A percentile compares a stretch with the other conserved stretches of the same genome.
phyloP scores from a whole-genome alignment of 2,329 filamentous ascomycete species.

The Pseudogymnoascus sp. region DNA sequence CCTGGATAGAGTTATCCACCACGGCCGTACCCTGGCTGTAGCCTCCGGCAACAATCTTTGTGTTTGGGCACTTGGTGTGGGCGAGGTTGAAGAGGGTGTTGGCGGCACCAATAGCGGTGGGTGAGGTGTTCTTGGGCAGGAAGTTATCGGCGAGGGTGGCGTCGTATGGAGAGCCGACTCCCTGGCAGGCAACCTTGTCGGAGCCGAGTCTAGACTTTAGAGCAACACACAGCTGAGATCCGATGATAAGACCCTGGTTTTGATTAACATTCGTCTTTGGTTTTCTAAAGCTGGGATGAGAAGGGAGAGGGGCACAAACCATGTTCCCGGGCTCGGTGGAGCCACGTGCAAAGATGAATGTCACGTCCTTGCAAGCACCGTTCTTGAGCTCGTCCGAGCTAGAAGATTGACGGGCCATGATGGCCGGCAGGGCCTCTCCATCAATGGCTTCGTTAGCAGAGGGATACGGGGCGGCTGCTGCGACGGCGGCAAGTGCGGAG shows the following conservation, averaged over 20 bases:
- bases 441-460: not conserved
- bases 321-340: conserved; percentile 44
- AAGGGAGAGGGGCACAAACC: conserved; percentile 24
- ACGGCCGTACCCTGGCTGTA: conserved; percentile 40
- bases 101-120: conserved; percentile 13
- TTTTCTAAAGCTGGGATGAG: not conserved
- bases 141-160: conserved; percentile 18
- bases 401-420: not conserved
- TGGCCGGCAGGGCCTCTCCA: not conserved
- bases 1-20: conserved; percentile 34
- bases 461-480: not conserved
- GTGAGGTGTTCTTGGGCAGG: conserved; percentile 16
- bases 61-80: conserved; percentile 30
- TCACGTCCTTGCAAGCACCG: conserved; percentile 33
- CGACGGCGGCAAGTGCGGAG: not conserved
- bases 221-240: conserved; percentile 28
- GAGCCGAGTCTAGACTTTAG: conserved; percentile 20
- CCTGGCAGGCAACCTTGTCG: conserved; percentile 23
- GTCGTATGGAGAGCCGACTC: conserved; percentile 13
- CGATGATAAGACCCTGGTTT: conserved; percentile 27
- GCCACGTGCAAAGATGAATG: conserved; percentile 43
- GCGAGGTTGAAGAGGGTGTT: conserved; percentile 29
- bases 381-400: conserved; percentile 14
- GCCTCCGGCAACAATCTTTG: conserved; percentile 35
- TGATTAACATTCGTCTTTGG: not conserved